These are phyloP conservation scores for Neurospora tetraspora DNA, from an alignment of 495 filamentous ascomycete genomes.

Conservation along the genomic window DNA sequence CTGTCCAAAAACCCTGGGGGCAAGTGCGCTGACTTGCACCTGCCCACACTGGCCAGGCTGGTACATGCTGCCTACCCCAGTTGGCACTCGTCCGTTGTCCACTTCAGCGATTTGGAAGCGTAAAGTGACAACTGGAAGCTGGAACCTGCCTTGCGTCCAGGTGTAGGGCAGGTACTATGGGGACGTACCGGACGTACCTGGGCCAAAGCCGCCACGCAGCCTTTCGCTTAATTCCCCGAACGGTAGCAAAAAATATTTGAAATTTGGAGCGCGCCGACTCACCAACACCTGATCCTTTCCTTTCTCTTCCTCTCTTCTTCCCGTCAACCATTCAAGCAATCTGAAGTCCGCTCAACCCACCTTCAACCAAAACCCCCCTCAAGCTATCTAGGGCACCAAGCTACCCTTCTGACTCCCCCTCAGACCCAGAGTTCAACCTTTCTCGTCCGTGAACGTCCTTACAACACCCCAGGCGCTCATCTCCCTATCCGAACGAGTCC, in stretches of 20 bases:
- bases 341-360: slow-evolving; percentile 27
- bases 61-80: background rate
- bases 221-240: slow-evolving; percentile 28
- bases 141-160: background rate
- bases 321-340: slow-evolving; percentile 37
- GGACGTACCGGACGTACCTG: background rate
- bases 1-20: background rate
- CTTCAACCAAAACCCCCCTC: slow-evolving; percentile 26
- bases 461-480: slow-evolving; percentile 15
- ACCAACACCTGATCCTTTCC: slow-evolving; percentile 9
- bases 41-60: background rate
- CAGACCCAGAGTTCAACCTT: slow-evolving; percentile 44
- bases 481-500: slow-evolving; percentile 22
- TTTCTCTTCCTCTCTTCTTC: slow-evolving; percentile 33
- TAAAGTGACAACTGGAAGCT: background rate
- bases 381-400: slow-evolving; percentile 77
- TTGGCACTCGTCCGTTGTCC: background rate
- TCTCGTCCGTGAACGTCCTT: slow-evolving; percentile 35
- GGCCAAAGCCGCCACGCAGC: slow-evolving; percentile 18
- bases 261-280: slow-evolving; percentile 29
- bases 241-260: slow-evolving; percentile 40
- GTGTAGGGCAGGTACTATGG: background rate
- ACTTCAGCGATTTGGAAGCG: background rate
- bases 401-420: slow-evolving; percentile 68
- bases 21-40: background rate